Conservation (phyloP, 257 asterid species). For the Henckelia pumila region DNA sequence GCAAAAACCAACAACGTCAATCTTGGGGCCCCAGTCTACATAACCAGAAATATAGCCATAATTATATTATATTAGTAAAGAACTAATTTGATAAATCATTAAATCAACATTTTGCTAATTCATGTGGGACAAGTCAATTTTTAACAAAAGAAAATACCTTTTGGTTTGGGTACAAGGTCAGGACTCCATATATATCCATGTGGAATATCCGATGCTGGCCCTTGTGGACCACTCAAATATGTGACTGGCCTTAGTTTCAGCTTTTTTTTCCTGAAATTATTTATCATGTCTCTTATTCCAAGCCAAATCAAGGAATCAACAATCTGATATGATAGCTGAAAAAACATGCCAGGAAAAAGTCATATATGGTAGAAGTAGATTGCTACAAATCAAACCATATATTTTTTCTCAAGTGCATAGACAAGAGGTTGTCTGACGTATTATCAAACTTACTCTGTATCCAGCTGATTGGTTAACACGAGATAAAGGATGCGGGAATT, state of each 20-base stretch:
- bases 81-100: too few species aligned
- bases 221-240: constrained; percentile 88
- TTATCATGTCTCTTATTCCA: constrained; percentile 93
- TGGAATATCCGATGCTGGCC: constrained; percentile 76
- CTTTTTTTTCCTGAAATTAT: constrained; percentile 85
- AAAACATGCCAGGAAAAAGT: constrained; percentile 35
- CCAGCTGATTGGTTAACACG: constrained; percentile 60
- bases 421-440: not conserved
- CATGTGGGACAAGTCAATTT: constrained; percentile 10
- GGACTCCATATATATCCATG: constrained; percentile 99
- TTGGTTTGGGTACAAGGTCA: constrained; percentile 96
- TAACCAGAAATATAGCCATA: constrained; percentile 29
- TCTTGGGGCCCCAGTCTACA: constrained; percentile 97
- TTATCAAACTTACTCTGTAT: constrained; percentile 37
- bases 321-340: constrained; percentile 96
- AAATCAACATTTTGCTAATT: constrained; percentile 5
- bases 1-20: constrained; percentile 98
- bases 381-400: not conserved
- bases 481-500: constrained; percentile 59
- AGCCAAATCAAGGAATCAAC: constrained; percentile 97
- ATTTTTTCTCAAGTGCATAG: not conserved
- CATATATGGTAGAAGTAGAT: constrained; percentile 22
- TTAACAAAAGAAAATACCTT: constrained; percentile 54
- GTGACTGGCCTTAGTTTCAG: constrained; percentile 89
- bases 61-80: not conserved